Evolutionary conservation across 179 eudicot species (phyloP).

Genomic region (Spergularia azorica): DNA sequence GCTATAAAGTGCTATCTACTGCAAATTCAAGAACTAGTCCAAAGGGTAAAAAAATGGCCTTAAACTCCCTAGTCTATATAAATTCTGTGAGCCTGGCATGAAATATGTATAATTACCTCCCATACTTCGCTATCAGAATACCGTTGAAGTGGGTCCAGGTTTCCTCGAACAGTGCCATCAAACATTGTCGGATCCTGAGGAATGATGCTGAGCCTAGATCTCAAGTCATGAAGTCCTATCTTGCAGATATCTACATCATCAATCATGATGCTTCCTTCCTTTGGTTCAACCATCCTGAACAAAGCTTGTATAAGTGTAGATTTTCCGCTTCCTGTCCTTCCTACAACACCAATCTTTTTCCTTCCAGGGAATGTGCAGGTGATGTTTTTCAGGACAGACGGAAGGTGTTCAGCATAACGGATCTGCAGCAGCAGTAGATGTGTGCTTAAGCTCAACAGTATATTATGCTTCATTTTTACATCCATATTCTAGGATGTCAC

Average conservation of each 20-base stretch:
- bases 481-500: neutral
- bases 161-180: slow-evolving; percentile 83
- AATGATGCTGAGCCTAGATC: slow-evolving; percentile 88
- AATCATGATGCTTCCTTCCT: slow-evolving; percentile 67
- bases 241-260: slow-evolving; percentile 75
- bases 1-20: neutral
- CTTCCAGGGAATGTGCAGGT: slow-evolving; percentile 87
- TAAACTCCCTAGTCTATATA: too few relatives aligned
- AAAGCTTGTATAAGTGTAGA: slow-evolving; percentile 91
- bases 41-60: too few relatives aligned
- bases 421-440: slow-evolving; percentile 47
- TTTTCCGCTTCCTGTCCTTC: slow-evolving; percentile 97
- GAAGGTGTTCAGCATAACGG: slow-evolving; percentile 89
- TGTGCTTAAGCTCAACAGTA: neutral
- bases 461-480: neutral
- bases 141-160: slow-evolving; percentile 79
- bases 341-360: slow-evolving; percentile 88
- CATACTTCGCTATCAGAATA: slow-evolving; percentile 71
- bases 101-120: slow-evolving; percentile 58
- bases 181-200: slow-evolving; percentile 98
- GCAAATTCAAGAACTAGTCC: neutral
- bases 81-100: neutral
- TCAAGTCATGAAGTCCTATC: slow-evolving; percentile 86
- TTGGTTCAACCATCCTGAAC: slow-evolving; percentile 83
- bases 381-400: slow-evolving; percentile 73